These are phyloP conservation scores for Mercurialis annua DNA, from an alignment of 345 rosid species.

Conservation along the genomic window DNA sequence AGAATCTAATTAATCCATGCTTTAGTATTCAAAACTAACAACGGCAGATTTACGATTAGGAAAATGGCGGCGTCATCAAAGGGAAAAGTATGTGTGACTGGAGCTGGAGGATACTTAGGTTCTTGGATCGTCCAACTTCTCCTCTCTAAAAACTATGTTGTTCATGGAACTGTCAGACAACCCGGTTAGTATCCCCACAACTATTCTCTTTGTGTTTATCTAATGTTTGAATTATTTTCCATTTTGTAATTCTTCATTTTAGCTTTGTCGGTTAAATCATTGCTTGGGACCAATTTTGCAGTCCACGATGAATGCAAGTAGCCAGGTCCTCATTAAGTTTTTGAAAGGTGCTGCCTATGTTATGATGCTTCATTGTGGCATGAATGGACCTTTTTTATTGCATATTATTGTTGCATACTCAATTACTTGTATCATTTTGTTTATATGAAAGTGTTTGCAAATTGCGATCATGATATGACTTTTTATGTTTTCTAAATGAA, in stretches of 20 bases:
- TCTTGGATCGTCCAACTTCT: conserved; percentile 66
- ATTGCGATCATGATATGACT: background rate
- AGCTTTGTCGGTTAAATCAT: too few species aligned
- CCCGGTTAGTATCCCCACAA: conserved; percentile 35
- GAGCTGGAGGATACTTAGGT: conserved; percentile 67
- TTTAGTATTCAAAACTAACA: too few species aligned
- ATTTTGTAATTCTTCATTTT: too few species aligned
- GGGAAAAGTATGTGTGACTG: conserved; percentile 58
- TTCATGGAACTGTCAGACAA: conserved; percentile 38
- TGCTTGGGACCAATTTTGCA: conserved; percentile 67
- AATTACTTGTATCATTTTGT: background rate
- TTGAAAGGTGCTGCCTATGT: conserved; percentile 46
- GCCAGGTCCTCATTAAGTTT: conserved; percentile 40
- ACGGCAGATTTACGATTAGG: too few species aligned
- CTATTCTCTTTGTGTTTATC: too few species aligned
- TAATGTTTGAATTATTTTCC: too few species aligned
- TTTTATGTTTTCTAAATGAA: background rate
- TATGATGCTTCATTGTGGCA: background rate
- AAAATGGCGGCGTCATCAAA: conserved; percentile 34
- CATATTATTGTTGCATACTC: background rate
- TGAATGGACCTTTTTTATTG: background rate
- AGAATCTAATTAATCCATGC: too few species aligned
- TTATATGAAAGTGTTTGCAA: background rate
- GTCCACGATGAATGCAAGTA: conserved; percentile 54
- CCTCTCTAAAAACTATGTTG: conserved; percentile 46